phyloP scores from a whole-genome alignment of 345 rosid species.

The Citrus hindsii region DNA sequence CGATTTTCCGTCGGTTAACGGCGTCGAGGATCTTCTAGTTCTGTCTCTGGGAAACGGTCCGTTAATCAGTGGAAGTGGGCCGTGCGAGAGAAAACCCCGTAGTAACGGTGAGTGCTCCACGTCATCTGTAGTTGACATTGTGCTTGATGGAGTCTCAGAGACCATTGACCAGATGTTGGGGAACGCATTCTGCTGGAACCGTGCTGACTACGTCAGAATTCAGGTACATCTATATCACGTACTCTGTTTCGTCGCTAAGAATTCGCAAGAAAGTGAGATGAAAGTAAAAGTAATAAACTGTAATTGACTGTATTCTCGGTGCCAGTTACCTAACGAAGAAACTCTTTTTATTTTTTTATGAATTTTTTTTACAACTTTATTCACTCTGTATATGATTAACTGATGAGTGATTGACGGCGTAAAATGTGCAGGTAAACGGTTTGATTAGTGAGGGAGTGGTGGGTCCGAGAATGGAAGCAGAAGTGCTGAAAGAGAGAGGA shows the following conservation, averaged over 20 bases:
- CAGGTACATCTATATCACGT: slow-evolving; percentile 43
- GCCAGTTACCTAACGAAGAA: not conserved
- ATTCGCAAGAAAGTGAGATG: not conserved
- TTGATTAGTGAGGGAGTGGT: slow-evolving; percentile 36
- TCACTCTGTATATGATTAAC: not conserved
- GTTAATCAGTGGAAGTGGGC: slow-evolving; percentile 20
- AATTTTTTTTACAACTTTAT: too few relatives aligned
- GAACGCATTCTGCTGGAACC: slow-evolving; percentile 94
- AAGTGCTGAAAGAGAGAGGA: slow-evolving; percentile 70
- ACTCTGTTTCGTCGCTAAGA: slow-evolving; percentile 21
- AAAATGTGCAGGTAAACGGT: slow-evolving; percentile 56
- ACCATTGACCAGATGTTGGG: slow-evolving; percentile 93
- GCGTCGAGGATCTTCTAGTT: slow-evolving; percentile 87
- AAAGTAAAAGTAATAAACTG: not conserved
- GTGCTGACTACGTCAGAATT: slow-evolving; percentile 88
- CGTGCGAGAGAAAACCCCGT: slow-evolving; percentile 28
- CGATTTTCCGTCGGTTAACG: slow-evolving; percentile 76
- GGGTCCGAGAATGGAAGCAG: slow-evolving; percentile 42
- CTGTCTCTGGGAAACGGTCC: slow-evolving; percentile 85
- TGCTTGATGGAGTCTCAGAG: slow-evolving; percentile 88
- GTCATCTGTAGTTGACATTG: slow-evolving; percentile 68
- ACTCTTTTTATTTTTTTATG: too few relatives aligned
- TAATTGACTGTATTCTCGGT: not conserved
- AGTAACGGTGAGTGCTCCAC: slow-evolving; percentile 66
- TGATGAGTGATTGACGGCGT: slow-evolving; percentile 24